Evolutionary conservation across 352 stramenopile genomes (phyloP).

Genomic region (Phytopythium litorale): DNA sequence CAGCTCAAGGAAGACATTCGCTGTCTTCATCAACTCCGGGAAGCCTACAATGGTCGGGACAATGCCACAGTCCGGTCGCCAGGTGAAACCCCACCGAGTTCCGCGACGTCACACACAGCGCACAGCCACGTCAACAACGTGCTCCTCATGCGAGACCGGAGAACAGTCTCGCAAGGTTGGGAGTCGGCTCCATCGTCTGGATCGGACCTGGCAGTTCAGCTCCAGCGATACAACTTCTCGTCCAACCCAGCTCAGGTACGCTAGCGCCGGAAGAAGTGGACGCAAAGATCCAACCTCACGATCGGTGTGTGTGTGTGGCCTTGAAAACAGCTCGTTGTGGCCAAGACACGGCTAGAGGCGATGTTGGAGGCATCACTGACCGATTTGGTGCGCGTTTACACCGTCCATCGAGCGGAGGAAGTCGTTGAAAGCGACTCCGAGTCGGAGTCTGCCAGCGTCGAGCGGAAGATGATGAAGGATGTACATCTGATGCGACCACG

Average conservation of each 20-base stretch:
- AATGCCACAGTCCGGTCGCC: constrained; percentile 5
- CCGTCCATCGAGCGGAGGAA: constrained; percentile 6
- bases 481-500: constrained; percentile 12
- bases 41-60: constrained; percentile 8
- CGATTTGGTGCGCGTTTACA: constrained; percentile 24
- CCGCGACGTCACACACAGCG: constrained; percentile 2
- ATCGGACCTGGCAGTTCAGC: constrained; percentile 9
- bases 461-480: too few species aligned
- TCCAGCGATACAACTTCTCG: constrained; percentile 48
- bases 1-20: constrained; percentile 62
- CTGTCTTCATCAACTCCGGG: constrained; percentile 27
- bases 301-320: neutral
- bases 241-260: constrained; percentile 35
- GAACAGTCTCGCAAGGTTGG: constrained; percentile 13
- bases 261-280: neutral
- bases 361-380: constrained; percentile 24
- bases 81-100: neutral
- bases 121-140: constrained; percentile 59
- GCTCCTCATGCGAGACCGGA: constrained; percentile 47
- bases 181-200: neutral
- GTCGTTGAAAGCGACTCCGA: neutral
- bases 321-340: constrained; percentile 16
- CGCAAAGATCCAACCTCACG: neutral
- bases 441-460: neutral
- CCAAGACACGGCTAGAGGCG: constrained; percentile 30